Base-by-base conservation (phyloP, 208 protist genomes). In the Wallacemonas sp. region DNA sequence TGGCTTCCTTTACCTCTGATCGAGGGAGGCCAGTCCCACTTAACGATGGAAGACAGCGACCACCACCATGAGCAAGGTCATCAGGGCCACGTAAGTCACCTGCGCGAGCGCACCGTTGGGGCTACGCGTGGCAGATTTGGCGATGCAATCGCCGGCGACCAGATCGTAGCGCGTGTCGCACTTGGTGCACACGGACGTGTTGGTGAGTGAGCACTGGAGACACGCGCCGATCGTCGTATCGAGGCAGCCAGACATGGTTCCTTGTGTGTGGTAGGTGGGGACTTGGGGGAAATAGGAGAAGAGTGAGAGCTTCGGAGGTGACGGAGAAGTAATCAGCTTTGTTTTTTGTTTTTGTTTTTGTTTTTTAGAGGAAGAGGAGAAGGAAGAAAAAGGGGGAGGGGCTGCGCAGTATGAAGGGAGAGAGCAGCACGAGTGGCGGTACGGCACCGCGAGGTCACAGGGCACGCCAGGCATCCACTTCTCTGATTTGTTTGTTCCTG, bases 371-470 rank as follows among this genome's bases (percentile, higher is more conserved):
- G 45, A 46, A 62, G 15, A 62, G 13, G 55, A 38, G 53, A 34
- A 44, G 26, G 46, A 22, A 57, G 50, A 68, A 57, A 59, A 50
- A 48, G 12, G 61, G 19, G n/a, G n/a, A n/a, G n/a, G n/a, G 6
- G n/a, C n/a, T n/a, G n/a, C n/a, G n/a, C n/a, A n/a, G n/a, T n/a
- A n/a, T n/a, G n/a, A n/a, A n/a, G n/a, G n/a, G n/a, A n/a, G n/a
- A n/a, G n/a, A n/a, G n/a, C n/a, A n/a, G n/a, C n/a, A n/a, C n/a
- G n/a, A n/a, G n/a, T n/a, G n/a, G n/a, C n/a, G n/a, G n/a, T n/a
- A n/a, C n/a, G n/a, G n/a, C n/a, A n/a, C n/a, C n/a, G n/a, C n/a
- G n/a, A n/a, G n/a, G n/a, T n/a, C n/a, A n/a, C n/a, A n/a, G n/a
- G n/a, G n/a, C n/a, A n/a, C n/a, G n/a, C n/a, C n/a, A n/a, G n/a